Base-by-base conservation (phyloP, 441 rosid genomes). In the Pelargonium myrrhifolium region DNA sequence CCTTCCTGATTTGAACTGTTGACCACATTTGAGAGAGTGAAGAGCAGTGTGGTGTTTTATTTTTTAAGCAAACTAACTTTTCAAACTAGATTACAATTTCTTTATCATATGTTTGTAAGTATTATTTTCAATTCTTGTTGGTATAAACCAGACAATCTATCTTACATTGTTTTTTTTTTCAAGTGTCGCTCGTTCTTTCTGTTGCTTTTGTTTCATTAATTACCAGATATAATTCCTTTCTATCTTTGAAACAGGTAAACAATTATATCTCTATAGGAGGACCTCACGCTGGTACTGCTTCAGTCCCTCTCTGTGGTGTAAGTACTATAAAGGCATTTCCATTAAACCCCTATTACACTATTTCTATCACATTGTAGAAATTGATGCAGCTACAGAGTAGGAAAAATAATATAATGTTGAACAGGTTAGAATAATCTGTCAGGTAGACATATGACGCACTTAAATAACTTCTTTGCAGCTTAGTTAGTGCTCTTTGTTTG, bases 231-330 rank as follows among this genome's bases (percentile, higher is more conserved):
- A n/a, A n/a, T 53, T 12, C 14, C 22, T 59, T 63, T 68, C 22
- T 58, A 61, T 66, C 28, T 65, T 45, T 62, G 64, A 61, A 74
- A 81, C 84, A 89, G 87, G 90, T 93, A 40, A 79, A 76, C 76
- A 93, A 89, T 79, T 89, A 77, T 76, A 71, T 91, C 74, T 91
- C 95, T 35, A 76, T 89, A 60, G 99, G 78, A 58, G 99, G 99
- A 70, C 99, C 96, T 65, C 97, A 91, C 82, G 96, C 96, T 72
- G 97, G 99, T 17, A 83, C 89, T 64, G 92, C 97, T 64, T 86
- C 96, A 72, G 81, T 91, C 74, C 96, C 99, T 78, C 79, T 83
- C 63, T 91, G 96, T 68, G 86, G 89, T 72, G 96, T 89, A 84
- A 84, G 93, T 69, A 51, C 64, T 68, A 1, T n/a, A 9, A 40